Evolutionary conservation across 257 asterid species (phyloP), one percentile per base, ranked within the genome.

Genomic region (Rehmannia glutinosa): DNA sequence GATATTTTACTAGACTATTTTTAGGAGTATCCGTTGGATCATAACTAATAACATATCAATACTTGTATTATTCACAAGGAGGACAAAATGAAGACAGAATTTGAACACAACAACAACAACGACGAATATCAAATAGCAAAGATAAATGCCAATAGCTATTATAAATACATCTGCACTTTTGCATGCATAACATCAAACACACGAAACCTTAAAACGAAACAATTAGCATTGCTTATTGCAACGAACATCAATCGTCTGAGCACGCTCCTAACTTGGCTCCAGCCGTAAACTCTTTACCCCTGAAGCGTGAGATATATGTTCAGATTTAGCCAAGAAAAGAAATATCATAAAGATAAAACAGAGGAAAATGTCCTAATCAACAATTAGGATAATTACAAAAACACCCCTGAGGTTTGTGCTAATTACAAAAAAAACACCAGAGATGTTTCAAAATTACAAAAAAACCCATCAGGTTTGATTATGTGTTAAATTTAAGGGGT

Each of bases 221-320:
- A 51, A 64, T 62, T 42, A 25, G 75, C 58, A 66, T 19, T 59
- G 53, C 15, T 54, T 8, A 45, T 17, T 35, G 19, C 45, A 72
- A 60, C 30, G n/a, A 43, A 64, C 60, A 69, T 56, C 54, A n/a
- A 64, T 75, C 45, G 64, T 51, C 6, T 8, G 16, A 53, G 42
- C 42, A 32, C 23, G 8, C 43, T 9, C 56, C 41, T 15, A 35
- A 60, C 59, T 45, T 39, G 65, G 69, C 61, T 68, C 64, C 66
- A 63, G 68, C 73, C 57, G 49, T 35, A 24, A 64, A 66, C 32
- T 71, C 62, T 43, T 45, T 58, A 38, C 17, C 62, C 63, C 68
- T 54, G 75, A 70, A 60, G 52, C 62, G 33, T 57, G 11, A 17
- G 2, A 62, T 2, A 51, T 5, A 42, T 23, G n/a, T 19, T 8